A percentile compares a stretch with the other conserved stretches of the same genome.
Evolutionary conservation across 2,329 filamentous ascomycete genomes (phyloP).

Genomic region (Arachnomyces sp.): DNA sequence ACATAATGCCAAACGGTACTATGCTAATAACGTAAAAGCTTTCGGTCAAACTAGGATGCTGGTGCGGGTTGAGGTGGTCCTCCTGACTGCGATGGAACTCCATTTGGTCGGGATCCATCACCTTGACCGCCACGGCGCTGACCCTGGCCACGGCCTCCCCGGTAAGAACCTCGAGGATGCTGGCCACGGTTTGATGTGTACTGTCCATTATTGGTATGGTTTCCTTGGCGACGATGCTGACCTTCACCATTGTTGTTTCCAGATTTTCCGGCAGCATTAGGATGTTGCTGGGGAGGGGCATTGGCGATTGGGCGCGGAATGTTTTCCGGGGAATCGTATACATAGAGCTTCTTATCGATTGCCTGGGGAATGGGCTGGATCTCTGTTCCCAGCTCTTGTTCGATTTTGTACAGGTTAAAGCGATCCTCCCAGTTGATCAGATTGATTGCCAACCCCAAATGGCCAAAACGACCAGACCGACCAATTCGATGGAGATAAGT

Average conservation of each 20-base stretch:
- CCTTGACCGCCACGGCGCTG: conserved; percentile 31
- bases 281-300: conserved; percentile 31
- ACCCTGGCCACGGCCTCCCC: conserved; percentile 37
- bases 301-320: conserved; percentile 76
- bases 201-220: conserved; percentile 27
- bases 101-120: conserved; percentile 23
- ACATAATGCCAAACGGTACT: too few relatives aligned
- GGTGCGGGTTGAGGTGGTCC: conserved; percentile 24
- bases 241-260: conserved; percentile 12
- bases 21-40: too few relatives aligned
- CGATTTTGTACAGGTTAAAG: conserved; percentile 98
- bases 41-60: conserved; percentile 18
- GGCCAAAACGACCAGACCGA: conserved; percentile 92
- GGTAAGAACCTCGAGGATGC: conserved; percentile 31
- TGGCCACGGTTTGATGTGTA: conserved; percentile 30
- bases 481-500: conserved; percentile 98
- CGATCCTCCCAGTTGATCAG: conserved; percentile 99
- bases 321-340: conserved; percentile 91
- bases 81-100: conserved; percentile 21
- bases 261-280: conserved; percentile 14
- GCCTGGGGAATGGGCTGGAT: conserved; percentile 90
- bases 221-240: conserved; percentile 26
- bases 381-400: conserved; percentile 93
- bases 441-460: conserved; percentile 95
- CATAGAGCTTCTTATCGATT: conserved; percentile 97